Evolutionary conservation across 1,139 yeast genomes (phyloP), one percentile per base, ranked within the genome.

Genomic region (Debaryomyces subglobosus): DNA sequence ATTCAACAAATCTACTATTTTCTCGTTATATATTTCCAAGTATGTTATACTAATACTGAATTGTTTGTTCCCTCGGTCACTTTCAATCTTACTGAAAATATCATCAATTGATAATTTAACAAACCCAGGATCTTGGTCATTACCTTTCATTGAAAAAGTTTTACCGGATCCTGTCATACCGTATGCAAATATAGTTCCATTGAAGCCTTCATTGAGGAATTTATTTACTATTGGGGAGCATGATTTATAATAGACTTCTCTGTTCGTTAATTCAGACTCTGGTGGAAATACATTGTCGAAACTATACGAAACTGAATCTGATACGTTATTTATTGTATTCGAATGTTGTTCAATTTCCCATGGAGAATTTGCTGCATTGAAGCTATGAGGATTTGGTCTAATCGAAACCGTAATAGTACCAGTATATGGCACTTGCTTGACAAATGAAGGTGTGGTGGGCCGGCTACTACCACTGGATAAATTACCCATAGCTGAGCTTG

Each of bases 91-190:
- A 13, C 71, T 69, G 60, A 86, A 91, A 5, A 91, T 78, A 46
- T 86, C 85, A 51, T 78, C 76, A 4, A 87, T 84, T 0, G 96
- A 87, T 37, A 85, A 71, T 21, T 88, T 86, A 39, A 91, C 89
- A 49, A 91, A 79, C 23, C 97, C 97, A 0, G 89, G 86, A 56
- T 88, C 90, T 1, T 63, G 56, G 0, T 69, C 73, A 10, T 78
- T 72, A 30, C 97, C 97, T 54, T 87, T 87, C 97, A 92, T 90
- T 2, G 96, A 86, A 62, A 82, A 87, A 0, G 98, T 92, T 64
- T 92, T 92, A 29, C 98, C 98, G 1, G 97, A 89, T 0, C 98
- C 98, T 0, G 98, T 90, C 92, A 89, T 89, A 44, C 97, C 96
- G 62, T 91, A 90, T 2, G 97, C 96, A 66, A 92, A 90, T 0